Evolutionary conservation across 2,329 filamentous ascomycete species (phyloP).

Genomic region (Diaporthe longicolla): DNA sequence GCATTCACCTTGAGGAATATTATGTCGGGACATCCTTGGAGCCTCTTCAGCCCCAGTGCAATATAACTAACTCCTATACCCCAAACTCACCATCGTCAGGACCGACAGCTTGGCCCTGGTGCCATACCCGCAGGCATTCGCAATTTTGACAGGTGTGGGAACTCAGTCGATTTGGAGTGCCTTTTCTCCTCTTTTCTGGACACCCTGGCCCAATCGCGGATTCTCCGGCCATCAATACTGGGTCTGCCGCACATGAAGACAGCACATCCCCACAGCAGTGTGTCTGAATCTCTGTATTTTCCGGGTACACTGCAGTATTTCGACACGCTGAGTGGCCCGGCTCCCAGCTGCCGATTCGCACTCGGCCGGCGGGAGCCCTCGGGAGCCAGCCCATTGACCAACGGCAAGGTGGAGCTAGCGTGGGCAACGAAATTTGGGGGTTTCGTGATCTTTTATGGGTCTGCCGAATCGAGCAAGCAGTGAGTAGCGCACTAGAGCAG

Average conservation of each 20-base stretch:
- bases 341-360: conserved; percentile 10
- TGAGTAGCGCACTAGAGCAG: neutral
- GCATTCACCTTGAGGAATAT: neutral
- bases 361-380: conserved; percentile 2
- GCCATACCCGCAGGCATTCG: neutral
- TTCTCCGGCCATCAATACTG: conserved; percentile 1
- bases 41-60: neutral
- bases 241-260: neutral
- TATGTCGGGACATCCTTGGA: neutral
- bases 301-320: neutral
- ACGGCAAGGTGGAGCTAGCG: neutral
- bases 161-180: neutral
- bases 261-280: neutral
- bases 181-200: neutral
- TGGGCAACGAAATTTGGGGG: conserved; percentile 27
- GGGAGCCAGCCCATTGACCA: conserved; percentile 7
- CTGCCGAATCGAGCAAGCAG: conserved; percentile 25
- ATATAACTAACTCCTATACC: neutral
- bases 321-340: neutral
- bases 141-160: conserved; percentile 12
- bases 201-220: neutral
- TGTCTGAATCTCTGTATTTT: neutral
- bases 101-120: neutral
- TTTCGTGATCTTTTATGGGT: conserved; percentile 17
- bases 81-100: neutral